A percentile compares a stretch with the other conserved stretches of the same genome.
phyloP scores from a whole-genome alignment of 805 yeast genomes.

The Candida krabiensis region DNA sequence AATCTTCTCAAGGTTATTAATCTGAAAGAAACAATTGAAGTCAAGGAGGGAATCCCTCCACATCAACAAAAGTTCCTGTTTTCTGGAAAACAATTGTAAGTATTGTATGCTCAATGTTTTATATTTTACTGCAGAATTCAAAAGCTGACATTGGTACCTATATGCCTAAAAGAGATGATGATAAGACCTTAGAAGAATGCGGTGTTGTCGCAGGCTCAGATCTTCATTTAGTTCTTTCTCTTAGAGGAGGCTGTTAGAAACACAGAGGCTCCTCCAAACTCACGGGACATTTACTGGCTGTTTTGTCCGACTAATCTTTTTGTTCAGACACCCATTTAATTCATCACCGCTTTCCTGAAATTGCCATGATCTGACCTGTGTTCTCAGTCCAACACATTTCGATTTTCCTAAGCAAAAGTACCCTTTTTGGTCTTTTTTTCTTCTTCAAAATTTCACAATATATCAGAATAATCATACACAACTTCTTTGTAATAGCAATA shows the following conservation, averaged over 20 bases:
- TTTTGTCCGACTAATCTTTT: no score
- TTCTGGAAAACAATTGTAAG: constrained; percentile 87
- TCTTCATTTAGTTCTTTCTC: constrained; percentile 84
- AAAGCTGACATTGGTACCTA: constrained; percentile 7
- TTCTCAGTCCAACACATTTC: no score
- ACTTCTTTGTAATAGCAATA: no score
- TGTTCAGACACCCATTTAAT: no score
- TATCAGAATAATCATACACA: no score
- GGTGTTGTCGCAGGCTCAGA: constrained; percentile 86
- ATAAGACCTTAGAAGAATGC: constrained; percentile 65
- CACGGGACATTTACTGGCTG: constrained; percentile 1
- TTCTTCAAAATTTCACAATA: no score
- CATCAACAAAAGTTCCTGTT: constrained; percentile 89
- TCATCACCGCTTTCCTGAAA: no score
- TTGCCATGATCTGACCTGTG: no score
- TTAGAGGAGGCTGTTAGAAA: constrained; percentile 71
- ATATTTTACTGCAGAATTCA: no score
- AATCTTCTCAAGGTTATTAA: constrained; percentile 45
- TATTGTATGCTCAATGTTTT: constrained; percentile 14
- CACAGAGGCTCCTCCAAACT: constrained; percentile 2
- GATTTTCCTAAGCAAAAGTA: no score
- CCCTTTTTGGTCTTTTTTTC: no score
- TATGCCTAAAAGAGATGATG: constrained; percentile 56
- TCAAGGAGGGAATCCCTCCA: constrained; percentile 96
- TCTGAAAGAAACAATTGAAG: constrained; percentile 90